These are phyloP conservation scores for Candida easanensis DNA, from an alignment of 805 yeast species.

Conservation along the genomic window DNA sequence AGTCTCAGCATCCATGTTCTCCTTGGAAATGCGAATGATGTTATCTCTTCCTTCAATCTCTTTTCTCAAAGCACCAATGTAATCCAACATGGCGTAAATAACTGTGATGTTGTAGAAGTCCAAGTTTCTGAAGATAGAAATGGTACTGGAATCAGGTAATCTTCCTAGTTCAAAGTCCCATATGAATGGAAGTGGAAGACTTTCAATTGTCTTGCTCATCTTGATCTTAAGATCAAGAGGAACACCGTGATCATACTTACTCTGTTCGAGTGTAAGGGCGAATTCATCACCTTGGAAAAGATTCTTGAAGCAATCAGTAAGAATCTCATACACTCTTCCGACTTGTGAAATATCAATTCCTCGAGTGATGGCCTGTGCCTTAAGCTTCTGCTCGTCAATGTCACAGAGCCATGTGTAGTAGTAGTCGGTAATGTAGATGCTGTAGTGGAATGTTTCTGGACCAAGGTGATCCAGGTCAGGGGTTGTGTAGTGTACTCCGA, in stretches of 20 bases:
- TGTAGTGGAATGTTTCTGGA: not conserved
- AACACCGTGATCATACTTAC: slow-evolving; percentile 17
- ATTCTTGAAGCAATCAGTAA: slow-evolving; percentile 14
- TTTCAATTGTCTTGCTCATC: slow-evolving; percentile 7
- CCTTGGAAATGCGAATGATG: slow-evolving; percentile 29
- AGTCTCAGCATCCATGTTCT: slow-evolving; percentile 20
- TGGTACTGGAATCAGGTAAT: slow-evolving; percentile 23
- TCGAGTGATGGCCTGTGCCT: slow-evolving; percentile 14
- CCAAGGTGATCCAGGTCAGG: not conserved
- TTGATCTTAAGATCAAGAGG: slow-evolving; percentile 20
- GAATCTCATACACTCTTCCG: slow-evolving; percentile 9
- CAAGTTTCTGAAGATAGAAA: slow-evolving; percentile 20
- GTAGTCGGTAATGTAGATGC: slow-evolving; percentile 22
- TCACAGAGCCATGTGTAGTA: slow-evolving; percentile 24
- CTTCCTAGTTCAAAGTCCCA: slow-evolving; percentile 25
- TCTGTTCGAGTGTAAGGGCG: slow-evolving; percentile 6
- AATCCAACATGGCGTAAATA: slow-evolving; percentile 20
- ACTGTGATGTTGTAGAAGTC: slow-evolving; percentile 23
- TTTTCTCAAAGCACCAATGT: slow-evolving; percentile 17
- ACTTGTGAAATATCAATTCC: slow-evolving; percentile 19
- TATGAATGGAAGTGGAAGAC: slow-evolving; percentile 10
- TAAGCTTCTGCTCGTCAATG: slow-evolving; percentile 16
- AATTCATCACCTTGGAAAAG: slow-evolving; percentile 16
- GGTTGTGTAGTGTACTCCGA: slow-evolving; percentile 21
- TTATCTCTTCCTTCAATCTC: slow-evolving; percentile 30